Percentiles rank a stretch among this genome's conserved stretches.
phyloP scores from a whole-genome alignment of 495 filamentous ascomycete species.

The Penicillium canariense region DNA sequence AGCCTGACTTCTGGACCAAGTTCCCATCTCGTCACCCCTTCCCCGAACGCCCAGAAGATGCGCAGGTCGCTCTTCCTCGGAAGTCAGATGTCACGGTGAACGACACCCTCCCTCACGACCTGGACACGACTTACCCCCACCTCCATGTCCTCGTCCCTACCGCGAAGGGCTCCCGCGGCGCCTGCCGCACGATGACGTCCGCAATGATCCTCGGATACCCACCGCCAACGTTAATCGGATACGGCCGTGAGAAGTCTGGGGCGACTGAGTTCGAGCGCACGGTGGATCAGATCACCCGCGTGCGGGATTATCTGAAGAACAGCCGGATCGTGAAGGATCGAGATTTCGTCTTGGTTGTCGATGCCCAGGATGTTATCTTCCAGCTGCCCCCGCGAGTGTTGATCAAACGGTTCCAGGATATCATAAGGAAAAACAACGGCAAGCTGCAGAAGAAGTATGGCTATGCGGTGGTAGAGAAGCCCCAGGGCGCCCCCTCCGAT shows the following conservation, averaged over 20 bases:
- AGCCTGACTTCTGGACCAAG: conserved; percentile 37
- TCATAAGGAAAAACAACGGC: conserved; percentile 48
- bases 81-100: conserved; percentile 21
- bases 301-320: conserved; percentile 52
- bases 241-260: conserved; percentile 28
- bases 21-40: conserved; percentile 39
- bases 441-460: conserved; percentile 50
- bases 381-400: conserved; percentile 60
- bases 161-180: conserved; percentile 43
- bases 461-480: conserved; percentile 30
- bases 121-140: conserved; percentile 48
- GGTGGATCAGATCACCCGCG: conserved; percentile 48
- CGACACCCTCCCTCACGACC: conserved; percentile 32
- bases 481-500: conserved; percentile 22
- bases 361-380: conserved; percentile 58
- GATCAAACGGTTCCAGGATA: conserved; percentile 52
- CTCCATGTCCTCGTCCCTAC: conserved; percentile 63
- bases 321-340: conserved; percentile 48
- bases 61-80: conserved; percentile 28
- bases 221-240: conserved; percentile 55
- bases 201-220: conserved; percentile 62
- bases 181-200: conserved; percentile 61
- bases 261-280: conserved; percentile 33
- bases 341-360: conserved; percentile 61
- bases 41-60: conserved; percentile 35